Evolutionary conservation across 177 flowering plant species (phyloP).

Genomic region (Viscum album): DNA sequence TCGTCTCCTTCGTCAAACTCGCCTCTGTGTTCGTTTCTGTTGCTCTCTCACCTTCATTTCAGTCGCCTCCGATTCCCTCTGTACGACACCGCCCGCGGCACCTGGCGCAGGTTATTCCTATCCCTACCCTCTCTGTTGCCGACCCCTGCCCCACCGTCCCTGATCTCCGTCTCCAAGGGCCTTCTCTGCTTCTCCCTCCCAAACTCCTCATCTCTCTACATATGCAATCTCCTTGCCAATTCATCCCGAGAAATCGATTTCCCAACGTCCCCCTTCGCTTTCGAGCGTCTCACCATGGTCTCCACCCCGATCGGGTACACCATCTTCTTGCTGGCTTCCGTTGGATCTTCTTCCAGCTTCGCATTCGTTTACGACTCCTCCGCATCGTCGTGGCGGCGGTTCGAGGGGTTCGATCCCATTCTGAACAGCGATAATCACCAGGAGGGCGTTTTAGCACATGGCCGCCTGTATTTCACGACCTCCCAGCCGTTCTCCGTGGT

Average conservation of each 20-base stretch:
- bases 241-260: constrained; percentile 29
- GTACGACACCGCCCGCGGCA: constrained; percentile 27
- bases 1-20: constrained; percentile 17
- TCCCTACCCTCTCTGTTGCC: constrained; percentile 20
- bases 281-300: constrained; percentile 33
- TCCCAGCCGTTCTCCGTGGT: neutral
- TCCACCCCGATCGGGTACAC: constrained; percentile 33
- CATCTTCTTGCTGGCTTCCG: constrained; percentile 29
- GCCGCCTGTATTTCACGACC: neutral
- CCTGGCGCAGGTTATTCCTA: constrained; percentile 33
- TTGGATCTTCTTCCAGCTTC: constrained; percentile 12
- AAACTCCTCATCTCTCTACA: constrained; percentile 28
- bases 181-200: constrained; percentile 44
- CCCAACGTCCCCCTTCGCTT: constrained; percentile 34
- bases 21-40: constrained; percentile 35
- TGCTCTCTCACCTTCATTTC: constrained; percentile 57
- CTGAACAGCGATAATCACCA: constrained; percentile 23
- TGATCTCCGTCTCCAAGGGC: constrained; percentile 41
- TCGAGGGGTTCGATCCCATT: constrained; percentile 19
- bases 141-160: constrained; percentile 11
- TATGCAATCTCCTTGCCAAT: constrained; percentile 40
- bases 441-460: constrained; percentile 22
- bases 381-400: constrained; percentile 29
- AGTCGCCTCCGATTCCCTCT: constrained; percentile 22
- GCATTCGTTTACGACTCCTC: constrained; percentile 44